These are phyloP conservation scores for Heritiera fomes DNA, from an alignment of 345 rosid genomes.

Conservation along the genomic window DNA sequence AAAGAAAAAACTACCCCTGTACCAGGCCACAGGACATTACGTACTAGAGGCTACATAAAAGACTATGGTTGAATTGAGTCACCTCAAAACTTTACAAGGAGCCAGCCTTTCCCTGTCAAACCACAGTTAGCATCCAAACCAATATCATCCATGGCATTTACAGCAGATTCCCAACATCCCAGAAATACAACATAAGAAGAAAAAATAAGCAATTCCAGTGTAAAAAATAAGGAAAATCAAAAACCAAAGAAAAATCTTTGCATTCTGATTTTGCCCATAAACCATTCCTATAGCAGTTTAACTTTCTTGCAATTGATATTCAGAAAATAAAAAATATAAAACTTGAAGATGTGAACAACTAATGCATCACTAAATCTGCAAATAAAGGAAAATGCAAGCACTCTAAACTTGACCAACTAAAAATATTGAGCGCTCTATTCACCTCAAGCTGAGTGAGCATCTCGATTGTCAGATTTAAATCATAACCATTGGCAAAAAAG, in stretches of 20 bases:
- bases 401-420: slow-evolving; percentile 20
- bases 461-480: slow-evolving; percentile 85
- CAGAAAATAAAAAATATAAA: slow-evolving; percentile 7
- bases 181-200: neutral
- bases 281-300: neutral
- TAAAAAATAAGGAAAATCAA: neutral
- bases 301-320: neutral
- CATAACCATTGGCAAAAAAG: slow-evolving; percentile 84
- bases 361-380: neutral
- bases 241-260: neutral
- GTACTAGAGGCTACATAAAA: slow-evolving; percentile 18
- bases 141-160: slow-evolving; percentile 1
- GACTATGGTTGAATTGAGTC: slow-evolving; percentile 13
- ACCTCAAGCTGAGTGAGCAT: slow-evolving; percentile 99
- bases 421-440: slow-evolving; percentile 44
- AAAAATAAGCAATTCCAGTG: neutral
- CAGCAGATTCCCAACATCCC: slow-evolving; percentile 4
- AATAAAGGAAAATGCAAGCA: slow-evolving; percentile 1
- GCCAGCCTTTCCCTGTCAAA: slow-evolving; percentile 36
- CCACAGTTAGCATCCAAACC: slow-evolving; percentile 21
- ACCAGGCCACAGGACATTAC: slow-evolving; percentile 17
- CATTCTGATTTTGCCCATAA: neutral
- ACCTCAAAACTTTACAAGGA: slow-evolving; percentile 22
- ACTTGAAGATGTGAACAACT: slow-evolving; percentile 17
- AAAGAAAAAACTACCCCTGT: slow-evolving; percentile 16